Percentiles rank a stretch among this genome's conserved stretches.
phyloP scores from a whole-genome alignment of 352 stramenopile species.

The Saprolegnia parasitica region DNA sequence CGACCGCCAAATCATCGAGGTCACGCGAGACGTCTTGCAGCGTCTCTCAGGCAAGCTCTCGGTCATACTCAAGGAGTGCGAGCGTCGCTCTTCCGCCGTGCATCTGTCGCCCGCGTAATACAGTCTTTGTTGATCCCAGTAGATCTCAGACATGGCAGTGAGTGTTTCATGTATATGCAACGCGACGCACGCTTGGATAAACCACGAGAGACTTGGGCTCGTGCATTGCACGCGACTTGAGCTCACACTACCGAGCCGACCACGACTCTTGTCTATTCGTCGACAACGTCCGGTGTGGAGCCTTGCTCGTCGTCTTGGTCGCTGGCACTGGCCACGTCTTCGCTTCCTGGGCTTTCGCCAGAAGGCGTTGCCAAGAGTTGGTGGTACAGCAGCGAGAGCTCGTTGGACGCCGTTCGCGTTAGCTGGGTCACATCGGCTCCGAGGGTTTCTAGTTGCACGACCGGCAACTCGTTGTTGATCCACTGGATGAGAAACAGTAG shows the following conservation, averaged over 20 bases:
- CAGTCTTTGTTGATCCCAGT: too few species aligned
- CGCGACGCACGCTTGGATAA: too few species aligned
- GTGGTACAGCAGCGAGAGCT: constrained; percentile 28
- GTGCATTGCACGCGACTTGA: too few species aligned
- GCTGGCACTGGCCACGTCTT: not conserved
- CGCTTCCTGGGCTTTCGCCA: not conserved
- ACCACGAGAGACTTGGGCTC: too few species aligned
- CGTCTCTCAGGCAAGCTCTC: constrained; percentile 19
- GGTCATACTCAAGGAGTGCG: constrained; percentile 21
- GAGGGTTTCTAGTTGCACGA: not conserved
- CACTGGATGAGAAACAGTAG: constrained; percentile 21
- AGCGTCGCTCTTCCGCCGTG: not conserved
- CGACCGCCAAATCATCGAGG: constrained; percentile 5
- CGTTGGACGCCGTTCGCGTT: constrained; percentile 17
- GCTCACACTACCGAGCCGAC: too few species aligned
- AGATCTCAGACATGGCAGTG: too few species aligned
- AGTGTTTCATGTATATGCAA: too few species aligned
- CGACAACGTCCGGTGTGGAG: too few species aligned
- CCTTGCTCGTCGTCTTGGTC: not conserved
- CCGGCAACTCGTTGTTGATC: constrained; percentile 12
- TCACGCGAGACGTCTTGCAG: constrained; percentile 16
- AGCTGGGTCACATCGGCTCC: not conserved
- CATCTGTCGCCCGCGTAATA: too few species aligned
- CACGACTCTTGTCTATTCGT: too few species aligned
- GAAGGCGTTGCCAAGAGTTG: constrained; percentile 9